phyloP scores from a whole-genome alignment of 2,329 filamentous ascomycete species.

The Apiospora phragmitis region DNA sequence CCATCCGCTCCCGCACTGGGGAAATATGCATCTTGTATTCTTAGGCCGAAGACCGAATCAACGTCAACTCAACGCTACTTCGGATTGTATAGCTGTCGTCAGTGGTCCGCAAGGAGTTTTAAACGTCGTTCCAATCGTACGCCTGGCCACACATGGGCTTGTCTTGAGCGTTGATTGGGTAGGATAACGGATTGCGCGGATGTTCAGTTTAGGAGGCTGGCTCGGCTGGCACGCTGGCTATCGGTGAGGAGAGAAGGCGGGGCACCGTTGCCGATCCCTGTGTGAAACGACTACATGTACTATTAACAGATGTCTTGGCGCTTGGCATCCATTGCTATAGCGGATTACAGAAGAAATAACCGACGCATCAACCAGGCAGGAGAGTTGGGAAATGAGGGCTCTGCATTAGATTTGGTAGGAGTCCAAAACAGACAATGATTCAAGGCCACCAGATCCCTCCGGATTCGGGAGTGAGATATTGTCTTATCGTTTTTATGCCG shows the following conservation, averaged over 20 bases:
- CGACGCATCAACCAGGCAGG: neutral
- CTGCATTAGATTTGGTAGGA: neutral
- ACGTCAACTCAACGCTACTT: neutral
- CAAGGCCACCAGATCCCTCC: neutral
- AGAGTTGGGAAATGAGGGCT: neutral
- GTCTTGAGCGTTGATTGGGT: neutral
- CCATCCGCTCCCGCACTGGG: neutral
- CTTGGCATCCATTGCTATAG: neutral
- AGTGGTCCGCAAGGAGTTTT: neutral
- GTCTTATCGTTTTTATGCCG: neutral
- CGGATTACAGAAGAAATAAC: neutral
- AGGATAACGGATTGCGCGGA: neutral
- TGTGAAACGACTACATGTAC: neutral
- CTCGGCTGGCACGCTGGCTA: too few relatives aligned
- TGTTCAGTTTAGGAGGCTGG: neutral
- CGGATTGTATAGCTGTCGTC: neutral
- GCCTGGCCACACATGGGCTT: neutral
- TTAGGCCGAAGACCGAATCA: neutral
- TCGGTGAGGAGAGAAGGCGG: neutral
- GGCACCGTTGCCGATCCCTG: neutral
- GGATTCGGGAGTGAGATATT: neutral
- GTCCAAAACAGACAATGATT: neutral
- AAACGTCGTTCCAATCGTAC: neutral
- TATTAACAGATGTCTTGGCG: slow-evolving; percentile 5
- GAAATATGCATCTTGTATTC: neutral